Percentiles rank a stretch among this genome's conserved stretches.
These are phyloP conservation scores for Arachis monticola DNA, from an alignment of 331 rosid species.

Conservation along the genomic window DNA sequence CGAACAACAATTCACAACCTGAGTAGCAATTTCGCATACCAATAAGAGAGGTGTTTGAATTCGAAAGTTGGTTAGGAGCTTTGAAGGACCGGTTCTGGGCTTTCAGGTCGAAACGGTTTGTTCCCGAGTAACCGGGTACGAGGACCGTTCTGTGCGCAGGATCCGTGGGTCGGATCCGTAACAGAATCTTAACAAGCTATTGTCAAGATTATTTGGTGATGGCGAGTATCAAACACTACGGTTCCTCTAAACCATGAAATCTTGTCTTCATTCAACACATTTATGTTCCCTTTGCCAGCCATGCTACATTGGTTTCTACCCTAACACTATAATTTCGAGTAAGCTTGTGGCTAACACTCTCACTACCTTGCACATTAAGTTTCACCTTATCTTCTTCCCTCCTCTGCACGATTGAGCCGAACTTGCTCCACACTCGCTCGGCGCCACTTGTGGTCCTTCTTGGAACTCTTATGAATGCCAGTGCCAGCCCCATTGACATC, in stretches of 20 bases:
- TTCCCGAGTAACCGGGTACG: too few species aligned
- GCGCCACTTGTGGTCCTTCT: conserved; percentile 56
- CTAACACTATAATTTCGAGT: conserved; percentile 75
- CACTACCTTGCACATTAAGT: background rate
- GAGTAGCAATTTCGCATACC: too few species aligned
- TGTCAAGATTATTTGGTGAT: conserved; percentile 53
- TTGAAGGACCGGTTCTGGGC: too few species aligned
- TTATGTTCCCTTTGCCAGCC: conserved; percentile 42
- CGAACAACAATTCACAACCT: too few species aligned
- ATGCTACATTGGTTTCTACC: conserved; percentile 48
- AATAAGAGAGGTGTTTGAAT: too few species aligned
- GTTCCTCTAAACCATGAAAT: conserved; percentile 58
- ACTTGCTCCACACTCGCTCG: conserved; percentile 46
- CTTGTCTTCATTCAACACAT: conserved; percentile 55
- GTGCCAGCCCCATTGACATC: conserved; percentile 14
- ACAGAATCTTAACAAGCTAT: conserved; percentile 48
- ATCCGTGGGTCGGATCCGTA: too few species aligned
- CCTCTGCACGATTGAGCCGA: conserved; percentile 49
- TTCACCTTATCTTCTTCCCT: conserved; percentile 38
- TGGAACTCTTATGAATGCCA: conserved; percentile 42
- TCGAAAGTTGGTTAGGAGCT: too few species aligned
- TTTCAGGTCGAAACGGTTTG: conserved; percentile 19
- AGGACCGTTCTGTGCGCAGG: too few species aligned
- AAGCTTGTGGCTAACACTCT: conserved; percentile 67
- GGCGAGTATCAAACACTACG: conserved; percentile 65